phyloP scores from a whole-genome alignment of 768 basidiomycete genomes.

The Myochromella boudieri region DNA sequence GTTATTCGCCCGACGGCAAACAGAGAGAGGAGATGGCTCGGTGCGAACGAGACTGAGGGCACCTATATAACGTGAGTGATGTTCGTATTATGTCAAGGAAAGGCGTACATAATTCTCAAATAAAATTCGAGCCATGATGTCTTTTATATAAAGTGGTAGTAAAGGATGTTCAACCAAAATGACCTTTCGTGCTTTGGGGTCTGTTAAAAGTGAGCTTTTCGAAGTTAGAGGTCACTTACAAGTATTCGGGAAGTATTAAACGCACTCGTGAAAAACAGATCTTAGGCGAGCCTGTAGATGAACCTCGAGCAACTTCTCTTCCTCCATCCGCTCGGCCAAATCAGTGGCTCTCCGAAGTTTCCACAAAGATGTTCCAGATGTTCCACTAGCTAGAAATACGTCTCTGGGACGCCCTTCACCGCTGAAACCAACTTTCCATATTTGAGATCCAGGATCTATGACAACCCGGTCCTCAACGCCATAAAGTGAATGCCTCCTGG shows the following conservation, averaged over 20 bases:
- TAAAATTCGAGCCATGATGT: slow-evolving; percentile 78
- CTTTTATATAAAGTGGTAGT: slow-evolving; percentile 84
- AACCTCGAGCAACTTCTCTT: slow-evolving; percentile 69
- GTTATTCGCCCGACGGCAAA: slow-evolving; percentile 87
- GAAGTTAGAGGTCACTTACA: slow-evolving; percentile 9
- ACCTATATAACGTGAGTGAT: slow-evolving; percentile 54
- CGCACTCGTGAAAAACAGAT: slow-evolving; percentile 84
- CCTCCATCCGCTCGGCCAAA: slow-evolving; percentile 62
- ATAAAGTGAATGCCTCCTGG: slow-evolving; percentile 89
- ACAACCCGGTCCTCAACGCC: slow-evolving; percentile 95
- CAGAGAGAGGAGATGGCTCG: slow-evolving; percentile 82
- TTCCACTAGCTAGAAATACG: slow-evolving; percentile 65
- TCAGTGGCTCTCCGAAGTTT: slow-evolving; percentile 55
- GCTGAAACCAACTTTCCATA: slow-evolving; percentile 98
- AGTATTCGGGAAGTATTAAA: slow-evolving; percentile 9
- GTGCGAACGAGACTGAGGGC: slow-evolving; percentile 91
- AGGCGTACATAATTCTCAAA: slow-evolving; percentile 84
- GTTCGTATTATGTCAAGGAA: neutral
- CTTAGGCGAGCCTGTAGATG: slow-evolving; percentile 69
- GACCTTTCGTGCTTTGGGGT: slow-evolving; percentile 93
- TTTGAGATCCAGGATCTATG: slow-evolving; percentile 89
- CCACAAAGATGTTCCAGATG: slow-evolving; percentile 54
- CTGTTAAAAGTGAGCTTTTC: slow-evolving; percentile 83
- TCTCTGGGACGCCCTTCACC: slow-evolving; percentile 91
- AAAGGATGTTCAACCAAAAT: slow-evolving; percentile 90